These are phyloP conservation scores for Mrakia gelida DNA, from an alignment of 768 basidiomycete genomes.

Conservation along the genomic window DNA sequence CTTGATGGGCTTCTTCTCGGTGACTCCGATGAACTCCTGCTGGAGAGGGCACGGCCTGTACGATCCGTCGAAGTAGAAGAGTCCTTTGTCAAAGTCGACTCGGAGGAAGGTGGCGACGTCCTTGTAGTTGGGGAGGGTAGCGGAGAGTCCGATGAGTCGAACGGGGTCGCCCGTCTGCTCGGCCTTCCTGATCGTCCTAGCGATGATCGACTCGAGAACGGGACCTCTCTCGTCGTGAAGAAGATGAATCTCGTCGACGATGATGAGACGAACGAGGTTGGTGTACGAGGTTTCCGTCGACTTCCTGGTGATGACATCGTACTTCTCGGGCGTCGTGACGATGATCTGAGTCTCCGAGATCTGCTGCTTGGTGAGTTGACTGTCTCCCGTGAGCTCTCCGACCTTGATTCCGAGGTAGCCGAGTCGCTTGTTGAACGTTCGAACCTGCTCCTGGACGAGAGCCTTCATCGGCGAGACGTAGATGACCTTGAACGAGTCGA, in stretches of 20 bases:
- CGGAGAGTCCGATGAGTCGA: slow-evolving; percentile 88
- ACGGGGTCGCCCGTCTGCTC: slow-evolving; percentile 91
- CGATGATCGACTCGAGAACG: slow-evolving; percentile 83
- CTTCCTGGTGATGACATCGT: slow-evolving; percentile 99
- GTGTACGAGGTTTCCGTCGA: slow-evolving; percentile 95
- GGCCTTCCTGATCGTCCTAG: slow-evolving; percentile 86
- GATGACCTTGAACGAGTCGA: slow-evolving; percentile 90
- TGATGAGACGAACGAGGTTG: slow-evolving; percentile 90
- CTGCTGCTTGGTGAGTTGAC: slow-evolving; percentile 96
- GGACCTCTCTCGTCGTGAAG: slow-evolving; percentile 98
- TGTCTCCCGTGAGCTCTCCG: slow-evolving; percentile 92
- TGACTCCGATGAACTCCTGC: slow-evolving; percentile 94
- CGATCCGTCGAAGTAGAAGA: slow-evolving; percentile 95
- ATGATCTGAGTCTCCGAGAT: slow-evolving; percentile 96
- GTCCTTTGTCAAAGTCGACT: slow-evolving; percentile 81
- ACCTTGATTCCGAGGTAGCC: slow-evolving; percentile 69
- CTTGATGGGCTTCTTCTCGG: slow-evolving; percentile 99
- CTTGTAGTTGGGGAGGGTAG: slow-evolving; percentile 96
- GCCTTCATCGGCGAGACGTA: slow-evolving; percentile 99
- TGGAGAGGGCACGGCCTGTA: slow-evolving; percentile 92
- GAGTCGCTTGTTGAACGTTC: slow-evolving; percentile 81
- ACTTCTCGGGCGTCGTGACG: slow-evolving; percentile 98
- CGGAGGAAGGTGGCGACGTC: slow-evolving; percentile 97
- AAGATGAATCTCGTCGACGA: slow-evolving; percentile 96
- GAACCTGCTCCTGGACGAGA: slow-evolving; percentile 97